phyloP scores from a whole-genome alignment of 1,284 basidiomycete species.

The Pseudozyma hubeiensis region DNA sequence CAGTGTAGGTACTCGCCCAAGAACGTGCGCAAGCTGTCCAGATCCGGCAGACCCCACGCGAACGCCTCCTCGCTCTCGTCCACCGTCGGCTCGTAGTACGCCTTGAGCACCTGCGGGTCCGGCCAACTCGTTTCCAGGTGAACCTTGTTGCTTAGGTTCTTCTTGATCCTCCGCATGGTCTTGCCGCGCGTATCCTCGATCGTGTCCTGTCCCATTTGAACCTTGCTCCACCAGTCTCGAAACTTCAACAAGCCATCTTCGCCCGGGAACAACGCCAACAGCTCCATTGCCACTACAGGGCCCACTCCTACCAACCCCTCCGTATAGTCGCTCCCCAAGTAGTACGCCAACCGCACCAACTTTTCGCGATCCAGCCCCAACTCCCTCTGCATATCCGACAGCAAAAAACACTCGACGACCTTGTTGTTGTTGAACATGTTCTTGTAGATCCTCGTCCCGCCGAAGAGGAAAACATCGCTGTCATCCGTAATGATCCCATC shows the following conservation, averaged over 20 bases:
- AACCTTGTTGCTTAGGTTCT: constrained; percentile 72
- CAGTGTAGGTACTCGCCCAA: constrained; percentile 87
- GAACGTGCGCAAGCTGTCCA: constrained; percentile 80
- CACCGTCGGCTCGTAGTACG: constrained; percentile 89
- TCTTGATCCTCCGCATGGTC: constrained; percentile 64
- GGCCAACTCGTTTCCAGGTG: constrained; percentile 88
- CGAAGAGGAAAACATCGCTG: constrained; percentile 98
- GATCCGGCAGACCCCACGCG: constrained; percentile 95
- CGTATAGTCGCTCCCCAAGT: constrained; percentile 96
- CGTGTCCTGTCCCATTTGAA: constrained; percentile 89
- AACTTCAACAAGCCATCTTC: constrained; percentile 85
- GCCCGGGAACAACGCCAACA: constrained; percentile 56
- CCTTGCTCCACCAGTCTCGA: constrained; percentile 92
- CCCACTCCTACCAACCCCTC: constrained; percentile 95
- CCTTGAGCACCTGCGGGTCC: constrained; percentile 83
- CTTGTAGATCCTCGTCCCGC: constrained; percentile 91
- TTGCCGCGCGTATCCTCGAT: constrained; percentile 74
- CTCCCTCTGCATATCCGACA: constrained; percentile 86
- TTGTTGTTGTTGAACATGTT: constrained; percentile 99
- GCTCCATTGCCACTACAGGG: constrained; percentile 94
- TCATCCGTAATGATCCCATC: constrained; percentile 99
- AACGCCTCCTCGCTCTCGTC: constrained; percentile 93
- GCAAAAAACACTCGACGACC: constrained; percentile 94
- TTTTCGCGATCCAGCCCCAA: constrained; percentile 87
- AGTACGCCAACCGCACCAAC: constrained; percentile 88